Percentiles rank a stretch among this genome's conserved stretches.
phyloP scores from a whole-genome alignment of 75 land plant genomes.

The Sequoiadendron giganteum region DNA sequence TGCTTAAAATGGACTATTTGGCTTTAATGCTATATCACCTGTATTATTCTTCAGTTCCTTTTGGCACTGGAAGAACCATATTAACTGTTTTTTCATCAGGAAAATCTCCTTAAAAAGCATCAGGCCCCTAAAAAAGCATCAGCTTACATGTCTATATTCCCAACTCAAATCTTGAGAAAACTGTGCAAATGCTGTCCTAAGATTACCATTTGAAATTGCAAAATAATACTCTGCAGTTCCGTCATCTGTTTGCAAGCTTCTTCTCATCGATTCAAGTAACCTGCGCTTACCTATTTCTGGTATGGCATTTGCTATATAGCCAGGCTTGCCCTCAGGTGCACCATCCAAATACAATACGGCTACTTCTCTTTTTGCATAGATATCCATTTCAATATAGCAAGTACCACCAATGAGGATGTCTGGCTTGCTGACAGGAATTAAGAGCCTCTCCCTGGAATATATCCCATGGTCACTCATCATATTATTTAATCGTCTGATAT shows the following conservation, averaged over 20 bases:
- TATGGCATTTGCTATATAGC: conserved; percentile 9
- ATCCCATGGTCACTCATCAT: conserved; percentile 99
- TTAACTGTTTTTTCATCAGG: background rate
- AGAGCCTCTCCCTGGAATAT: conserved; percentile 79
- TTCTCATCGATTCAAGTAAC: conserved; percentile 69
- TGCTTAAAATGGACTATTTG: background rate
- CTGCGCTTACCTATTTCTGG: conserved; percentile 42
- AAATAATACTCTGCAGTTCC: conserved; percentile 84
- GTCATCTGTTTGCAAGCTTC: conserved; percentile 85
- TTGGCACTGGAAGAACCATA: background rate
- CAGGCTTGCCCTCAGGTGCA: conserved; percentile 24
- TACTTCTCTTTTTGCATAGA: conserved; percentile 76
- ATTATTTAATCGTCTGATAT: conserved; percentile 84
- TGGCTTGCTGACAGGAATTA: conserved; percentile 70
- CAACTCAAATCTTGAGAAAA: conserved; percentile 71
- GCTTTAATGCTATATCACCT: background rate
- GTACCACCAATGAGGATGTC: conserved; percentile 52
- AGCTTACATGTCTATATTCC: conserved; percentile 36
- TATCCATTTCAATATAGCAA: conserved; percentile 85
- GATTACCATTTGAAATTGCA: conserved; percentile 74
- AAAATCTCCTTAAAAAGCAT: background rate
- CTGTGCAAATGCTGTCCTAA: conserved; percentile 66
- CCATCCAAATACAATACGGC: conserved; percentile 85
- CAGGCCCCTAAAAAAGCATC: background rate
- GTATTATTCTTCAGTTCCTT: background rate